Conservation (phyloP, 805 yeast species). For the Ogataea pini region DNA sequence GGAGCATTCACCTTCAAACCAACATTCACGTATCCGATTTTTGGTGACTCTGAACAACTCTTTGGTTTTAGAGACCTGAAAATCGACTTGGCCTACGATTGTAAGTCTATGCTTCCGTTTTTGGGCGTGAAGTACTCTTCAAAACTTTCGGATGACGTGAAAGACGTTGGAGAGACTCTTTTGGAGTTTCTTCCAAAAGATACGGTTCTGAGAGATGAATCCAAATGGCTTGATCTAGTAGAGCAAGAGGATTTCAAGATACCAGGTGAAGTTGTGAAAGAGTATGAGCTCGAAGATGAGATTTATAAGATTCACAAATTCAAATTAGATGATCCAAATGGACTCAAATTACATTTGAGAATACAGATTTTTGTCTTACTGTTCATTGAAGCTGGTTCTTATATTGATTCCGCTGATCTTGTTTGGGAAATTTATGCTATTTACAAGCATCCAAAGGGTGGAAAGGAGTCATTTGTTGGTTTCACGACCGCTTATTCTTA, state of each 20-base stretch:
- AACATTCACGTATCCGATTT: slow-evolving; percentile 85
- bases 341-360: slow-evolving; percentile 59
- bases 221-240: slow-evolving; percentile 61
- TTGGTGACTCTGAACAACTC: slow-evolving; percentile 86
- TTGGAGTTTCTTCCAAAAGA: slow-evolving; percentile 58
- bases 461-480: slow-evolving; percentile 59
- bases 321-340: slow-evolving; percentile 41
- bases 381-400: slow-evolving; percentile 92
- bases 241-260: slow-evolving; percentile 43
- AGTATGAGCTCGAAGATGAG: slow-evolving; percentile 39
- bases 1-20: slow-evolving; percentile 73
- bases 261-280: slow-evolving; percentile 35
- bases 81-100: slow-evolving; percentile 72
- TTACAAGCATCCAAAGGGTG: slow-evolving; percentile 37
- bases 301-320: slow-evolving; percentile 55
- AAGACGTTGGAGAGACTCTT: slow-evolving; percentile 59
- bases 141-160: slow-evolving; percentile 56
- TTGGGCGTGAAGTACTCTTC: slow-evolving; percentile 57
- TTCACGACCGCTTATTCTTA: slow-evolving; percentile 83
- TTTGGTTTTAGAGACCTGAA: slow-evolving; percentile 77
- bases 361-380: slow-evolving; percentile 78
- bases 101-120: slow-evolving; percentile 71
- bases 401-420: slow-evolving; percentile 72
- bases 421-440: slow-evolving; percentile 79
- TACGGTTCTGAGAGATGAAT: slow-evolving; percentile 63